Percentiles rank a stretch among this genome's conserved stretches.
These are phyloP conservation scores for Colletotrichum chrysophilum DNA, from an alignment of 2,329 filamentous ascomycete genomes.

Conservation along the genomic window DNA sequence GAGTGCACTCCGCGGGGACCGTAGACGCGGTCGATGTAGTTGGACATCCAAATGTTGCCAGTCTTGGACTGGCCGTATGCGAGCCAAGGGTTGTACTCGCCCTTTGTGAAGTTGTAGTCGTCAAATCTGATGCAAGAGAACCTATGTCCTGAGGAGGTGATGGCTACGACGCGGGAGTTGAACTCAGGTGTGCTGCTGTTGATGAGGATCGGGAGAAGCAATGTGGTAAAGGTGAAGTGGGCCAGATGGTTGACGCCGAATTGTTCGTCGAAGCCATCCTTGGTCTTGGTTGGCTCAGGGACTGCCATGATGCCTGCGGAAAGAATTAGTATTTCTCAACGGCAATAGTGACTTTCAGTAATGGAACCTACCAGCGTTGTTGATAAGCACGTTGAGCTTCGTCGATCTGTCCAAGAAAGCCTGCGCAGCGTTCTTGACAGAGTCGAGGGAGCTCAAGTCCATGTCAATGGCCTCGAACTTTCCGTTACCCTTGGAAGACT, in stretches of 20 bases:
- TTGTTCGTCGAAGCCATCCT: constrained; percentile 38
- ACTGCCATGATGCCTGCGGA: constrained; percentile 19
- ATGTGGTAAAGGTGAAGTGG: constrained; percentile 58
- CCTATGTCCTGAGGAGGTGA: constrained; percentile 49
- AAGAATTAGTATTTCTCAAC: not conserved
- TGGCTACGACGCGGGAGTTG: constrained; percentile 49
- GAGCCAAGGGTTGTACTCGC: constrained; percentile 32
- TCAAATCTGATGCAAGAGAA: constrained; percentile 34
- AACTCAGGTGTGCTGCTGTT: constrained; percentile 40
- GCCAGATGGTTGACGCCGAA: constrained; percentile 58
- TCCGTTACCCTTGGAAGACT: constrained; percentile 8
- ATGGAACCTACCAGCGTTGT: constrained; percentile 42
- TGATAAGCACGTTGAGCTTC: constrained; percentile 38
- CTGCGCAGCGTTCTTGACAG: constrained; percentile 30
- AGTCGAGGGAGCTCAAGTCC: constrained; percentile 33
- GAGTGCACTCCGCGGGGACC: constrained; percentile 44
- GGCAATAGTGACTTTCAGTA: not conserved
- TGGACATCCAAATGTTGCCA: constrained; percentile 52
- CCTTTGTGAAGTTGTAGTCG: constrained; percentile 36
- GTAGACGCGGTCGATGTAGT: constrained; percentile 51
- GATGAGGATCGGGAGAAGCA: constrained; percentile 50
- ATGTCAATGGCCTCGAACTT: constrained; percentile 38
- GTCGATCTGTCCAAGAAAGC: constrained; percentile 17
- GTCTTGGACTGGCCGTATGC: constrained; percentile 51
- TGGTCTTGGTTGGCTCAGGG: constrained; percentile 14